Conservation (phyloP, 805 yeast species). For the Komagataella ulmi region DNA sequence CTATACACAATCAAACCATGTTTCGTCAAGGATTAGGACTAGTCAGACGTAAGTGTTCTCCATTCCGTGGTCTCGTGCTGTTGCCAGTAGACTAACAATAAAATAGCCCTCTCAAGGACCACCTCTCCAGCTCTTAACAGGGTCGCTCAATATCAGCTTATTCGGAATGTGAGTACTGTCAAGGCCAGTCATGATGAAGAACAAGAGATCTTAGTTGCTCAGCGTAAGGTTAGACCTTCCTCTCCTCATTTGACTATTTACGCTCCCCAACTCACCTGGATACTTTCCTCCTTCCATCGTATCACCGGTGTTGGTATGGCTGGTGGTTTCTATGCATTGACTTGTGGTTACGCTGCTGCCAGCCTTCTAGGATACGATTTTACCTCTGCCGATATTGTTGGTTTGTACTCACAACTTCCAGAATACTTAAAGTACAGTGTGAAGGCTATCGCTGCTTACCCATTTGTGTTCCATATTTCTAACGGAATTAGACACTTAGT, state of each 20-base stretch:
- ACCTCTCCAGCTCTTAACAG: neutral
- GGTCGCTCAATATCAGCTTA: neutral
- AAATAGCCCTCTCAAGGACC: neutral
- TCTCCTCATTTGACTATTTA: slow-evolving; percentile 88
- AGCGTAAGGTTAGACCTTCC: slow-evolving; percentile 77
- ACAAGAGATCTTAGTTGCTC: slow-evolving; percentile 57
- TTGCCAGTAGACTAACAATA: neutral
- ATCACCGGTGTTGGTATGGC: slow-evolving; percentile 79
- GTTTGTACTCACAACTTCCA: slow-evolving; percentile 52
- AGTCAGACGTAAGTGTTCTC: neutral
- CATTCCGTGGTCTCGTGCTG: neutral
- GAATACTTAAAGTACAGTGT: slow-evolving; percentile 41
- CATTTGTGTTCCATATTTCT: slow-evolving; percentile 76
- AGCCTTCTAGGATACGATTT: slow-evolving; percentile 46
- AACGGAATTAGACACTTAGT: slow-evolving; percentile 88
- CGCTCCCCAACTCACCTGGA: slow-evolving; percentile 82
- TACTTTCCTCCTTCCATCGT: slow-evolving; percentile 74
- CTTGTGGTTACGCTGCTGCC: slow-evolving; percentile 62
- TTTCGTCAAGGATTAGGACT: neutral
- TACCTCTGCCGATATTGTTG: slow-evolving; percentile 39
- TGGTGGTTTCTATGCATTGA: slow-evolving; percentile 62
- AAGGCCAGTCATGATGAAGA: slow-evolving; percentile 49
- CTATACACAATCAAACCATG: neutral
- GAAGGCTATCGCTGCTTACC: slow-evolving; percentile 64
- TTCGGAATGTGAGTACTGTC: slow-evolving; percentile 21